Conservation (phyloP, 106 monocot species). For the Iris macrosiphon region DNA sequence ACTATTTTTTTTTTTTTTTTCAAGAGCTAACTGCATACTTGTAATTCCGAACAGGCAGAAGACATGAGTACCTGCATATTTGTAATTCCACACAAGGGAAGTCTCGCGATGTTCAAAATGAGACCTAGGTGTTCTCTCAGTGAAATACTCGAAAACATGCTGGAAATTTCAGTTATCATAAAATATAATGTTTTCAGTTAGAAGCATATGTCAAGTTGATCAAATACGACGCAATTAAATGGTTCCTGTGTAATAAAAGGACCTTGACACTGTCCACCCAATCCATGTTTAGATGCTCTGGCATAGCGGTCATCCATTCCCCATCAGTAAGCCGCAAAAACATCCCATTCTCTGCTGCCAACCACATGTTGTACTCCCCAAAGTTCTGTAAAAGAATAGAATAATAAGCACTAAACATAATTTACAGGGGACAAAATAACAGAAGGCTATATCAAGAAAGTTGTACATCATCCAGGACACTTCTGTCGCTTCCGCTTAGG, state of each 20-base stretch:
- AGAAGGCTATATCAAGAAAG: not conserved
- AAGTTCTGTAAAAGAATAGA: slow-evolving; percentile 57
- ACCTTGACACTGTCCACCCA: slow-evolving; percentile 99
- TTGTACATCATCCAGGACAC: slow-evolving; percentile 76
- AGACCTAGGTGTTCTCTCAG: slow-evolving; percentile 85
- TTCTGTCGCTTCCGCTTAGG: slow-evolving; percentile 87
- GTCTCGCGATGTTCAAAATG: slow-evolving; percentile 96
- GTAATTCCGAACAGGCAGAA: no score
- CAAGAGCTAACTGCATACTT: no score
- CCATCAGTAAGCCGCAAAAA: slow-evolving; percentile 78
- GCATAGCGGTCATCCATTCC: slow-evolving; percentile 99
- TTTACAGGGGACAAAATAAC: not conserved
- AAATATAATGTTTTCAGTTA: not conserved
- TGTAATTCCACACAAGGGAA: slow-evolving; percentile 93
- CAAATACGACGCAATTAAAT: no score
- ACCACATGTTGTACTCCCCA: slow-evolving; percentile 87
- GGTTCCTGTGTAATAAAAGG: not conserved
- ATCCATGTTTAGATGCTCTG: slow-evolving; percentile 95
- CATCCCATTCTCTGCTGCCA: slow-evolving; percentile 96
- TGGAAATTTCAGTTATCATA: slow-evolving; percentile 17
- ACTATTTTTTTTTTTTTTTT: no score
- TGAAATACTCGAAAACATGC: slow-evolving; percentile 97
- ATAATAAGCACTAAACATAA: no score
- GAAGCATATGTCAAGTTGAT: not conserved
- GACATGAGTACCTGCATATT: slow-evolving; percentile 63